A percentile compares a stretch with the other conserved stretches of the same genome.
phyloP scores from a whole-genome alignment of 2,329 filamentous ascomycete species.

The Monosporascus sp. region DNA sequence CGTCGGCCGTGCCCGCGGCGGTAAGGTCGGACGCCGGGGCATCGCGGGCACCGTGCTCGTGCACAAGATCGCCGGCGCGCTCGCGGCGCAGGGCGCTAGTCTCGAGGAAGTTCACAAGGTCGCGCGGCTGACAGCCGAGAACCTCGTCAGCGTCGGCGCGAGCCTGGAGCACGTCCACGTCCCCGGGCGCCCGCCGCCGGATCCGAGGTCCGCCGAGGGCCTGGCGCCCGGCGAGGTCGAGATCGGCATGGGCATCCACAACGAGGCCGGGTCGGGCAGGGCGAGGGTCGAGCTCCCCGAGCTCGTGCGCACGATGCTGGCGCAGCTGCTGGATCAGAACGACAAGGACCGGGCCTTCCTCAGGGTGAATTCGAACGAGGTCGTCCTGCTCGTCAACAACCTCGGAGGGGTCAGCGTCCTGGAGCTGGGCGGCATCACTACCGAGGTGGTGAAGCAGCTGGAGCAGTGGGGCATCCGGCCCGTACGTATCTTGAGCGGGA shows the following conservation, averaged over 20 bases:
- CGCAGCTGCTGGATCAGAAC: slow-evolving; percentile 58
- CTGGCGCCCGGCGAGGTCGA: slow-evolving; percentile 54
- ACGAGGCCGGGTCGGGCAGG: slow-evolving; percentile 55
- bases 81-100: slow-evolving; percentile 64
- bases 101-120: slow-evolving; percentile 68
- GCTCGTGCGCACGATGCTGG: slow-evolving; percentile 60
- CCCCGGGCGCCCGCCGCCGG: slow-evolving; percentile 61
- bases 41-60: slow-evolving; percentile 89
- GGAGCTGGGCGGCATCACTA: slow-evolving; percentile 66
- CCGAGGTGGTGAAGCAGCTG: slow-evolving; percentile 62
- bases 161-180: slow-evolving; percentile 91
- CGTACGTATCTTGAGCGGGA: slow-evolving; percentile 60
- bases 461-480: slow-evolving; percentile 54
- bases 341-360: slow-evolving; percentile 70
- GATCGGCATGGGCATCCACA: slow-evolving; percentile 75
- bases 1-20: slow-evolving; percentile 72
- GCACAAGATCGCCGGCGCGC: slow-evolving; percentile 81
- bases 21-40: slow-evolving; percentile 88
- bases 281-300: slow-evolving; percentile 46
- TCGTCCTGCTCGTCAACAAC: slow-evolving; percentile 70
- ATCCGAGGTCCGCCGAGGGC: slow-evolving; percentile 44
- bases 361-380: slow-evolving; percentile 54
- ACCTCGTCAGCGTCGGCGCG: slow-evolving; percentile 79
- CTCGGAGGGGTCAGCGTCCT: slow-evolving; percentile 67
- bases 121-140: slow-evolving; percentile 65